These are phyloP conservation scores for Plenodomus lindquistii DNA, from an alignment of 2,329 filamentous ascomycete genomes.

Conservation along the genomic window DNA sequence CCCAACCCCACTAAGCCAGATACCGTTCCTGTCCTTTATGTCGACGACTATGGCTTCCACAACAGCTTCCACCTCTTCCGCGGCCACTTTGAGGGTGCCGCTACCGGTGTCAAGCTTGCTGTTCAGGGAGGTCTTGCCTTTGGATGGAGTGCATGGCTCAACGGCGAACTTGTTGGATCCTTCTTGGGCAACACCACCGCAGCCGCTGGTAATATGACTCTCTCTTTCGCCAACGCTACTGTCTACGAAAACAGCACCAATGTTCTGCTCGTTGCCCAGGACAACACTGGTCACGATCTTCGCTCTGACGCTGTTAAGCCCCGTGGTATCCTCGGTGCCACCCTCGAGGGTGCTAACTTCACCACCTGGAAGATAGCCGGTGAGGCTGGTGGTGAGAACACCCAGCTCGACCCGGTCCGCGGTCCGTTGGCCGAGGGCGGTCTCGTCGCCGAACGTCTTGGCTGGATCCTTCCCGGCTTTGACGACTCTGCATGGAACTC, in stretches of 20 bases:
- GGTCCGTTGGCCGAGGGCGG: slow-evolving; percentile 63
- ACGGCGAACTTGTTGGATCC: slow-evolving; percentile 60
- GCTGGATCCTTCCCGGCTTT: slow-evolving; percentile 63
- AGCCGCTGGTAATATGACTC: slow-evolving; percentile 42
- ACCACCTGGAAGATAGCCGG: slow-evolving; percentile 63
- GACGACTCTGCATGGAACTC: slow-evolving; percentile 53
- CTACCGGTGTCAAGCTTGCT: slow-evolving; percentile 54
- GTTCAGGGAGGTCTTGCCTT: slow-evolving; percentile 60
- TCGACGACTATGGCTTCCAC: slow-evolving; percentile 49
- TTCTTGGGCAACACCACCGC: slow-evolving; percentile 55
- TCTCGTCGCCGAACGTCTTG: slow-evolving; percentile 60
- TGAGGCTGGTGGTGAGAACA: slow-evolving; percentile 56
- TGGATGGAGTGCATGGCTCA: slow-evolving; percentile 62
- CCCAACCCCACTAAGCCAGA: slow-evolving; percentile 45
- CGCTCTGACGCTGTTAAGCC: slow-evolving; percentile 53
- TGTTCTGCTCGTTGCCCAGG: slow-evolving; percentile 60
- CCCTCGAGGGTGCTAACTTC: slow-evolving; percentile 53
- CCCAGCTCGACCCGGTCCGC: slow-evolving; percentile 58
- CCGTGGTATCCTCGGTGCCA: slow-evolving; percentile 59
- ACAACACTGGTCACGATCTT: slow-evolving; percentile 64
- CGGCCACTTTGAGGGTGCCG: slow-evolving; percentile 44
- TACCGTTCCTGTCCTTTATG: slow-evolving; percentile 48
- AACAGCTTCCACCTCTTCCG: slow-evolving; percentile 49
- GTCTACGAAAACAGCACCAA: slow-evolving; percentile 48
- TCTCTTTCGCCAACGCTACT: slow-evolving; percentile 58